Evolutionary conservation across 2,329 filamentous ascomycete species (phyloP).

Genomic region (Lachnellula occidentalis): DNA sequence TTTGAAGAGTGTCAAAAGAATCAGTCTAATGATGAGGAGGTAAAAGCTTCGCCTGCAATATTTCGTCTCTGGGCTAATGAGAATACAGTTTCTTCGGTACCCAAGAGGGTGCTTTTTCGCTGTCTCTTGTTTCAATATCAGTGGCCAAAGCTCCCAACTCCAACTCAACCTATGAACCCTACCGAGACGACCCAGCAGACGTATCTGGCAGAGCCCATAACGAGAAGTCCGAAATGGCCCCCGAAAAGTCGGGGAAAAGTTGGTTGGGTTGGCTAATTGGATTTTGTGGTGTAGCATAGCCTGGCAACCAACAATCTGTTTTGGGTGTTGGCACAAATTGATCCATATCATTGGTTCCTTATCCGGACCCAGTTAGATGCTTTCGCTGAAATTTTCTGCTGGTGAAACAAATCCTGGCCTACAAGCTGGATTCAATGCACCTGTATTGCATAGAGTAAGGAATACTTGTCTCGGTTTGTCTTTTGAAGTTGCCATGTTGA

Average conservation of each 20-base stretch:
- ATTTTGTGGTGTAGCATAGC: slow-evolving; percentile 8
- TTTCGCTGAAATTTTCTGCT: too few relatives aligned
- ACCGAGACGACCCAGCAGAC: slow-evolving; percentile 16
- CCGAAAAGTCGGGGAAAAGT: slow-evolving; percentile 1
- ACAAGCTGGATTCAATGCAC: too few relatives aligned
- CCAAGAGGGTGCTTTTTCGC: slow-evolving; percentile 63
- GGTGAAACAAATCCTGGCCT: too few relatives aligned
- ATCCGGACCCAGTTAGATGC: neutral
- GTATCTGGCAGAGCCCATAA: neutral
- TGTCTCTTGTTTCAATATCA: slow-evolving; percentile 51
- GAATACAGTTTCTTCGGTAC: slow-evolving; percentile 60
- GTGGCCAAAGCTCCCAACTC: slow-evolving; percentile 32
- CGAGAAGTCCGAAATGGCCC: slow-evolving; percentile 1
- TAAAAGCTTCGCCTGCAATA: slow-evolving; percentile 32
- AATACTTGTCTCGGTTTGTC: too few relatives aligned
- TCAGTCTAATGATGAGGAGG: slow-evolving; percentile 81
- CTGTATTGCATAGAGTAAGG: too few relatives aligned
- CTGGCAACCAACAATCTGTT: neutral
- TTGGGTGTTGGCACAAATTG: neutral
- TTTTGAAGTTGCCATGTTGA: neutral
- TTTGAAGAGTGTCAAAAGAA: slow-evolving; percentile 53
- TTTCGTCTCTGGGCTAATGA: neutral
- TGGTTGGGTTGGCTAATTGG: slow-evolving; percentile 14
- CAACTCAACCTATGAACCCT: slow-evolving; percentile 10
- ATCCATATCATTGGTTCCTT: neutral